Conservation (phyloP, 202 grass and related monocot species). For the Cymbopogon flexuosus region DNA sequence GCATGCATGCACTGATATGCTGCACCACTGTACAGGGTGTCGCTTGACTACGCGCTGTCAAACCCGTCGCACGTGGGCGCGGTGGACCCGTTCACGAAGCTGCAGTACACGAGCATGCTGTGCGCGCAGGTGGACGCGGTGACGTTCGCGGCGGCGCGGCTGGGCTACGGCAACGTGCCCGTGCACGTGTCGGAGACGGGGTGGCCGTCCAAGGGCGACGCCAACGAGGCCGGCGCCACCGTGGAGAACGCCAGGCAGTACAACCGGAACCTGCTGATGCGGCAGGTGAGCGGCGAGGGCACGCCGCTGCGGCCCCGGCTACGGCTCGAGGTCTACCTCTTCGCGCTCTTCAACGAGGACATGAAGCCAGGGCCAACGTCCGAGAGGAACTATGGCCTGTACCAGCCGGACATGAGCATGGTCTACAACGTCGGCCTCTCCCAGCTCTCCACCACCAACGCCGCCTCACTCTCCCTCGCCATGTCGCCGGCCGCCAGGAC, state of each 20-base stretch:
- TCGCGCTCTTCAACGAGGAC: conserved; percentile 97
- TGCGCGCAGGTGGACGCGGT: conserved; percentile 92
- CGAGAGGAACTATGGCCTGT: conserved; percentile 86
- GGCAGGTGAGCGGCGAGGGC: conserved; percentile 61
- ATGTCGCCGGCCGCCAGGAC: conserved; percentile 33
- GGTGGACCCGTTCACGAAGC: conserved; percentile 69
- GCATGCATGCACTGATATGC: background rate
- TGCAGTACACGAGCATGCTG: conserved; percentile 94
- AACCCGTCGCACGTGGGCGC: conserved; percentile 50
- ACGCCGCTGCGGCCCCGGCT: conserved; percentile 69
- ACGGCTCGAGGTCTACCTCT: conserved; percentile 78
- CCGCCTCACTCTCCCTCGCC: conserved; percentile 46
- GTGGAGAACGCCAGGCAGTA: conserved; percentile 72
- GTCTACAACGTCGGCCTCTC: conserved; percentile 78
- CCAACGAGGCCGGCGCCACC: conserved; percentile 63
- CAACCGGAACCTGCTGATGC: conserved; percentile 71
- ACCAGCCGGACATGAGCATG: conserved; percentile 71
- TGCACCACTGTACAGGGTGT: conserved; percentile 1
- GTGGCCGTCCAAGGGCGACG: conserved; percentile 91
- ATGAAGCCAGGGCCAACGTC: conserved; percentile 82
- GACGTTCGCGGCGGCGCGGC: conserved; percentile 55
- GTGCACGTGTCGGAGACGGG: conserved; percentile 91
- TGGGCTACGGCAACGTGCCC: conserved; percentile 54
- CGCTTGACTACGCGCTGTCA: conserved; percentile 67
- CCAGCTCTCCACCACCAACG: conserved; percentile 21